A percentile compares a stretch with the other conserved stretches of the same genome.
Conservation (phyloP, 306 rosid species). For the Vachellia pachyceras region DNA sequence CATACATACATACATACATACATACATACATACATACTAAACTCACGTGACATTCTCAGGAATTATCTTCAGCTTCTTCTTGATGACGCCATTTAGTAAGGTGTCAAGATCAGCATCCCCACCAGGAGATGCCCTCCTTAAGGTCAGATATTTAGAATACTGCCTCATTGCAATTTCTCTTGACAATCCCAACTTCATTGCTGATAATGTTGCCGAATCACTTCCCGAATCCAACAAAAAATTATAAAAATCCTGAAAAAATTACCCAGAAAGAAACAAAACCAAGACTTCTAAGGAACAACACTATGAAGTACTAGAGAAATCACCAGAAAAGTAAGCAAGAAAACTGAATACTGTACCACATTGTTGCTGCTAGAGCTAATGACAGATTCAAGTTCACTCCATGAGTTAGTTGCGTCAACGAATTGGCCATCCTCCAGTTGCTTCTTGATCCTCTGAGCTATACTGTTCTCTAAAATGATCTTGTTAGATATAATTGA, state of each 20-base stretch:
- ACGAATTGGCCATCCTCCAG: slow-evolving; percentile 57
- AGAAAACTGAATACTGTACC: slow-evolving; percentile 47
- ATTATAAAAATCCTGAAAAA: slow-evolving; percentile 65
- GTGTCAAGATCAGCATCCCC: slow-evolving; percentile 42
- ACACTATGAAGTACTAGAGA: not conserved
- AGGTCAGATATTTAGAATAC: slow-evolving; percentile 54
- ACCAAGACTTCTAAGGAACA: not conserved
- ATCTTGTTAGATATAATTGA: slow-evolving; percentile 34
- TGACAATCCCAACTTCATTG: slow-evolving; percentile 34
- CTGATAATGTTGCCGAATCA: slow-evolving; percentile 38
- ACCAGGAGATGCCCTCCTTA: slow-evolving; percentile 34
- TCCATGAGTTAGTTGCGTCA: slow-evolving; percentile 73
- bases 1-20: too few species aligned
- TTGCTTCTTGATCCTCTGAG: slow-evolving; percentile 69
- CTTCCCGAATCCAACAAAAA: slow-evolving; percentile 59
- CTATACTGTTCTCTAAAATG: slow-evolving; percentile 58
- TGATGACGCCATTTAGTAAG: slow-evolving; percentile 66
- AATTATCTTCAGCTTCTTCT: slow-evolving; percentile 63
- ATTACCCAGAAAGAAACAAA: not conserved
- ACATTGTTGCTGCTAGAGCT: slow-evolving; percentile 56
- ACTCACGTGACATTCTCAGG: slow-evolving; percentile 58
- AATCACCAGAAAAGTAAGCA: not conserved
- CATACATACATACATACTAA: too few species aligned
- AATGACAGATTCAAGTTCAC: slow-evolving; percentile 57
- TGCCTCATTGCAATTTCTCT: slow-evolving; percentile 31